Percentiles rank a stretch among this genome's conserved stretches.
Conservation (phyloP, 2,329 filamentous ascomycete species). For the Gaeumannomyces tritici region DNA sequence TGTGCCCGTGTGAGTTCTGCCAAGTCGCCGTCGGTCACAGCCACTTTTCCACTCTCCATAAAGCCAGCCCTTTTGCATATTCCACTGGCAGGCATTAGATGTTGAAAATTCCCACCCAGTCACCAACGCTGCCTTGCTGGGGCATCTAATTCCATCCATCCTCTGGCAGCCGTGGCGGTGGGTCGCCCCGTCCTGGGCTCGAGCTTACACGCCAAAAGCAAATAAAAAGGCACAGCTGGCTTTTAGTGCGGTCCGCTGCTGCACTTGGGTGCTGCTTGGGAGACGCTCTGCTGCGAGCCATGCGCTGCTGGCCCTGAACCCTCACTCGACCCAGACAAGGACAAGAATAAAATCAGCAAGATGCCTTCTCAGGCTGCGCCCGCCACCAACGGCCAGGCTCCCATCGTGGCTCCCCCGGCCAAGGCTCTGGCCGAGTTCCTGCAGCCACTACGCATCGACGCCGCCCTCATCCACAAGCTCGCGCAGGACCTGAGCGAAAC, state of each 20-base stretch:
- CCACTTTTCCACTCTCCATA: not conserved
- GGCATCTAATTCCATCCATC: not conserved
- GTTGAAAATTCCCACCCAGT: too few species aligned
- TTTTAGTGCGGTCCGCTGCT: not conserved
- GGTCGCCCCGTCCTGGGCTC: not conserved
- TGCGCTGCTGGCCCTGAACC: not conserved
- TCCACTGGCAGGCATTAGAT: too few species aligned
- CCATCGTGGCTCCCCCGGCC: slow-evolving; percentile 1
- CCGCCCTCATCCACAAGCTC: slow-evolving; percentile 32
- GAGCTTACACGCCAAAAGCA: not conserved
- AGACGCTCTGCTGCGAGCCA: not conserved
- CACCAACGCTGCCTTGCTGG: too few species aligned
- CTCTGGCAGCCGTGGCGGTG: not conserved
- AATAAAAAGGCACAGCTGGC: not conserved
- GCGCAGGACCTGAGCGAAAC: slow-evolving; percentile 35
- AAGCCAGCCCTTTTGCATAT: too few species aligned
- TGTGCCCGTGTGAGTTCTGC: too few species aligned
- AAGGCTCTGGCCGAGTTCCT: slow-evolving; percentile 33
- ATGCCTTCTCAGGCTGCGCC: not conserved
- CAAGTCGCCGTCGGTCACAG: not conserved
- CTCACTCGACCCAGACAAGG: not conserved
- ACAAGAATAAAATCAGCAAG: not conserved
- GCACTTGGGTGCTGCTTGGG: not conserved
- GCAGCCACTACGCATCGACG: slow-evolving; percentile 37
- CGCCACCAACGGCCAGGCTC: not conserved